phyloP scores from a whole-genome alignment of 768 basidiomycete genomes.

The Leucocoprinus birnbaumii region DNA sequence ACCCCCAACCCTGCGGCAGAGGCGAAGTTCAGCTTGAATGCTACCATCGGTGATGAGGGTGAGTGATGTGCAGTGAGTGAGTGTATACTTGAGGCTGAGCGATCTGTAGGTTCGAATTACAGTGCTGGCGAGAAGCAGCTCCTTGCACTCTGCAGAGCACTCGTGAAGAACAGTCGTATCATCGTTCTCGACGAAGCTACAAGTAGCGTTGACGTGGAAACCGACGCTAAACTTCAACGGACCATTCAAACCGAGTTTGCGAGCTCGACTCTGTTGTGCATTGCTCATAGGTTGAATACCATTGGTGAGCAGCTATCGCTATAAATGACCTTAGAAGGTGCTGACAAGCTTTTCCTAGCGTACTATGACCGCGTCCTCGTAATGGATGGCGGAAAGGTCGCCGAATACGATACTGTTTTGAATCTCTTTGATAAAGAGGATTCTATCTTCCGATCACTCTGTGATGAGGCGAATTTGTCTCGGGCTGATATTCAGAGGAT shows the following conservation, averaged over 20 bases:
- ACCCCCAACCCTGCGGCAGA: slow-evolving; percentile 41
- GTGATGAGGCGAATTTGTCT: slow-evolving; percentile 59
- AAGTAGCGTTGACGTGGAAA: slow-evolving; percentile 60
- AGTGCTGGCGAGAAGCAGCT: slow-evolving; percentile 57
- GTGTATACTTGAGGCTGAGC: background rate
- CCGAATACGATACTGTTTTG: slow-evolving; percentile 74
- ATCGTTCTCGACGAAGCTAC: slow-evolving; percentile 66
- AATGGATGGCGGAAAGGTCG: slow-evolving; percentile 66
- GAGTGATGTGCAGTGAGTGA: background rate
- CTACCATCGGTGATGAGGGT: slow-evolving; percentile 46
- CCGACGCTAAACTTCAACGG: slow-evolving; percentile 57
- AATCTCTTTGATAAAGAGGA: slow-evolving; percentile 56
- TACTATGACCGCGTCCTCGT: slow-evolving; percentile 72
- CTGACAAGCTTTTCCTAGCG: slow-evolving; percentile 25
- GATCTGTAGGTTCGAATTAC: slow-evolving; percentile 44
- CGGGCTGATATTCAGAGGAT: slow-evolving; percentile 57
- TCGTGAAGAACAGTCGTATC: slow-evolving; percentile 58
- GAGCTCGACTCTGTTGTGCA: slow-evolving; percentile 45
- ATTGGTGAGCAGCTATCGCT: slow-evolving; percentile 30
- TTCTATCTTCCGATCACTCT: slow-evolving; percentile 70
- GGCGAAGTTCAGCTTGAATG: slow-evolving; percentile 68
- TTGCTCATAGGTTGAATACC: slow-evolving; percentile 51
- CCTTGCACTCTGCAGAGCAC: slow-evolving; percentile 53
- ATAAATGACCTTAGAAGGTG: background rate
- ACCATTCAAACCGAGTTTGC: slow-evolving; percentile 65